Conservation (phyloP, 2,329 filamentous ascomycete species). For the Scedosporium aurantiacum region DNA sequence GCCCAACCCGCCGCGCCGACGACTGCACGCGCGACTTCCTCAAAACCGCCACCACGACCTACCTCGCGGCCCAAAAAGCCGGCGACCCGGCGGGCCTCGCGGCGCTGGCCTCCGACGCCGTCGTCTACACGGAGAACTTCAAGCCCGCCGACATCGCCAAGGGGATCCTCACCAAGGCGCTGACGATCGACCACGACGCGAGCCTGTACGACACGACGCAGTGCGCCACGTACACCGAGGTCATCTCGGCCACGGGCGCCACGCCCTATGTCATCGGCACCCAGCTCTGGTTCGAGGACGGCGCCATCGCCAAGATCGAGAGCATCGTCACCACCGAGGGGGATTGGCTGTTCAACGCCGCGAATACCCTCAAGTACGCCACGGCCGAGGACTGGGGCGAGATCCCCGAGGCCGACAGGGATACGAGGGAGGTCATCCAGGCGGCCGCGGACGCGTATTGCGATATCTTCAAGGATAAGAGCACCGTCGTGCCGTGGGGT, state of each 20-base stretch:
- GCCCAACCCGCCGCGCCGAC: neutral
- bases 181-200: conserved; percentile 24
- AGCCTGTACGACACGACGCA: conserved; percentile 24
- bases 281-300: conserved; percentile 19
- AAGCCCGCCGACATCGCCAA: conserved; percentile 17
- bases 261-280: conserved; percentile 26
- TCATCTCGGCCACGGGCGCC: conserved; percentile 16
- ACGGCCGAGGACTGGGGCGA: conserved; percentile 22
- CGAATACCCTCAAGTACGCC: conserved; percentile 22
- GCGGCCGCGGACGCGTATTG: conserved; percentile 25
- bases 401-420: conserved; percentile 20
- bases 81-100: conserved; percentile 11
- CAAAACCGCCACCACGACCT: conserved; percentile 7
- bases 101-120: conserved; percentile 4
- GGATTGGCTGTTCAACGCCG: conserved; percentile 28
- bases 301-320: conserved; percentile 14
- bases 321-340: conserved; percentile 22
- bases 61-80: conserved; percentile 14
- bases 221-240: conserved; percentile 26
- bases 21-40: conserved; percentile 6
- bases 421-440: conserved; percentile 22
- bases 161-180: conserved; percentile 20
- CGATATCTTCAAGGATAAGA: conserved; percentile 25
- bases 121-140: conserved; percentile 23
- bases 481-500: conserved; percentile 26